Evolutionary conservation across 306 rosid species (phyloP).

Genomic region (Carpinus fangiana): DNA sequence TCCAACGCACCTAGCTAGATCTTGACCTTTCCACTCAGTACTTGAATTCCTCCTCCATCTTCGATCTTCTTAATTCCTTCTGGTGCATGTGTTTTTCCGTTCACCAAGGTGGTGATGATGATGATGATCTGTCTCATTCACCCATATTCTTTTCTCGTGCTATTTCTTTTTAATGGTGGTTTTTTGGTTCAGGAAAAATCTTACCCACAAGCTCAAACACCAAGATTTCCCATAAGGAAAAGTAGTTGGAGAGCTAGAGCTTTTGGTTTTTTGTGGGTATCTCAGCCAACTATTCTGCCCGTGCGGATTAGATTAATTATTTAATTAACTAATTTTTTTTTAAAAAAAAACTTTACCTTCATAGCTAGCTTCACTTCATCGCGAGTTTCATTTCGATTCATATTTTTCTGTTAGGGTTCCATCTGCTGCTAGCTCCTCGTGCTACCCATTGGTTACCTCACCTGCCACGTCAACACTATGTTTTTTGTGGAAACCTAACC

Average conservation of each 20-base stretch:
- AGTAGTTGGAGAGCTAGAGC: conserved; percentile 7
- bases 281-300: conserved; percentile 2
- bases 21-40: neutral
- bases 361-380: neutral
- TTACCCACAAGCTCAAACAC: conserved; percentile 7
- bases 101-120: too few species aligned
- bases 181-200: conserved; percentile 4
- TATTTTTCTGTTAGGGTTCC: conserved; percentile 5
- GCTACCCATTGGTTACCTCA: too few species aligned
- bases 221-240: conserved; percentile 32
- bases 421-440: neutral
- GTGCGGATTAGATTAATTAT: neutral
- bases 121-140: neutral
- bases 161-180: neutral
- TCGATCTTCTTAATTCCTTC: neutral
- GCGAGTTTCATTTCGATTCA: neutral
- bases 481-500: conserved; percentile 12
- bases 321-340: neutral
- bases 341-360: neutral
- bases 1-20: conserved; percentile 4
- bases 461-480: conserved; percentile 6
- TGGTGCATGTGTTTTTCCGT: too few species aligned
- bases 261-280: conserved; percentile 5
- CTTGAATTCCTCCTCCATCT: neutral
- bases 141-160: neutral